These are phyloP conservation scores for Monilinia laxa DNA, from an alignment of 2,329 filamentous ascomycete genomes.

Conservation along the genomic window DNA sequence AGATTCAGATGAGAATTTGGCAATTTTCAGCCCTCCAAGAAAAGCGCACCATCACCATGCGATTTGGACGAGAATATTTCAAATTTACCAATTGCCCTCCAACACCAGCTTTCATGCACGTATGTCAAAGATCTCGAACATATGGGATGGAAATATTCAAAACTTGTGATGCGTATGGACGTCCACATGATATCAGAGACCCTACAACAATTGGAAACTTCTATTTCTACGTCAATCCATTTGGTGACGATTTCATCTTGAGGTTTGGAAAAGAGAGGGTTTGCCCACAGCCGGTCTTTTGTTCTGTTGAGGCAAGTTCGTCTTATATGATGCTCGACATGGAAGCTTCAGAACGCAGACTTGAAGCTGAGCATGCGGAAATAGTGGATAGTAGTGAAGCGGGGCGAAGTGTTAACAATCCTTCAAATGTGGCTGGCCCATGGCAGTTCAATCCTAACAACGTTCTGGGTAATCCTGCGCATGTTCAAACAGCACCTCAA, in stretches of 20 bases:
- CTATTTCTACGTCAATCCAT: slow-evolving; percentile 7
- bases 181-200: not conserved
- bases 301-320: not conserved
- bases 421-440: not conserved
- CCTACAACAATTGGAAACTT: no score
- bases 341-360: not conserved
- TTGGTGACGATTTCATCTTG: slow-evolving; percentile 12
- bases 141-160: not conserved
- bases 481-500: not conserved
- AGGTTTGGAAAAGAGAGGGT: not conserved
- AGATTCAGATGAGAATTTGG: not conserved
- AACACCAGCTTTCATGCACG: slow-evolving; percentile 12
- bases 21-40: not conserved
- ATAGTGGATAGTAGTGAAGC: accelerated
- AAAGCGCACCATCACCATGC: not conserved
- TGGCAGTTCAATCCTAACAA: not conserved
- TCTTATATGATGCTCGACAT: not conserved
- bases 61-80: not conserved
- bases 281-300: not conserved
- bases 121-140: not conserved
- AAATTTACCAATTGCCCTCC: not conserved
- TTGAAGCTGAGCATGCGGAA: not conserved
- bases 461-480: not conserved
- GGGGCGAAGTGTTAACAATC: not conserved
- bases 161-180: not conserved